A percentile compares a stretch with the other conserved stretches of the same genome.
phyloP scores from a whole-genome alignment of 331 rosid species.

The Quercus phellos region DNA sequence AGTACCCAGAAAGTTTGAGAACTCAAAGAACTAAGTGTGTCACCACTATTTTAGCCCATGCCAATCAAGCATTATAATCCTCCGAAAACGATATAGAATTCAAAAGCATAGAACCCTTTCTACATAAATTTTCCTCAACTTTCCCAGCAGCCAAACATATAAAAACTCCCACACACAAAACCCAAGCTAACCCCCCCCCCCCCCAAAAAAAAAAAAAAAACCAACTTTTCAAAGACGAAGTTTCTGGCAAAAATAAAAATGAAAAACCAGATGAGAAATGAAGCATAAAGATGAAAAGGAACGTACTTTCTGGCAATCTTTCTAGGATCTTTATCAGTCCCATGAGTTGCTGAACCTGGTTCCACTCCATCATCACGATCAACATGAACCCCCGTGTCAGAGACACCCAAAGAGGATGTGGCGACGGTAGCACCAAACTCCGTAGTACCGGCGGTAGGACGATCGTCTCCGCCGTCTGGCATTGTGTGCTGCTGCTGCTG shows the following conservation, averaged over 20 bases:
- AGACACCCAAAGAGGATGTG: background rate
- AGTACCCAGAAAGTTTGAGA: background rate
- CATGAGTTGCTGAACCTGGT: conserved; percentile 8
- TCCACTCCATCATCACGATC: conserved; percentile 20
- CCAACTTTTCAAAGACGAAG: background rate
- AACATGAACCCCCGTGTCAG: conserved; percentile 13
- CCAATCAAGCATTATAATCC: background rate
- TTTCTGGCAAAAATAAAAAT: background rate
- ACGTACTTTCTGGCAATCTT: conserved; percentile 61
- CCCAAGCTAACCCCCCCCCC: too few relatives aligned
- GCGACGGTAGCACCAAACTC: background rate
- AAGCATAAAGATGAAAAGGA: background rate
- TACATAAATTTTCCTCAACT: background rate
- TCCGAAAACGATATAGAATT: background rate
- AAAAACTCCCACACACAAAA: background rate
- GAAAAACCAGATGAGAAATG: background rate
- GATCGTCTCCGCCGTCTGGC: conserved; percentile 27
- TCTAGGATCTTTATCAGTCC: conserved; percentile 52
- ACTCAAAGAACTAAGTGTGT: background rate
- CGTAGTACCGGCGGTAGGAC: background rate
- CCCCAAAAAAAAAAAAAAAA: background rate
- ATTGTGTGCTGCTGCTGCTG: conserved; percentile 9
- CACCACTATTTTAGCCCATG: too few relatives aligned
- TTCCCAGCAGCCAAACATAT: conserved; percentile 17
- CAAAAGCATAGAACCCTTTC: background rate